These are phyloP conservation scores for Eucalyptus sp. DNA, from an alignment of 345 rosid species.

Conservation along the genomic window DNA sequence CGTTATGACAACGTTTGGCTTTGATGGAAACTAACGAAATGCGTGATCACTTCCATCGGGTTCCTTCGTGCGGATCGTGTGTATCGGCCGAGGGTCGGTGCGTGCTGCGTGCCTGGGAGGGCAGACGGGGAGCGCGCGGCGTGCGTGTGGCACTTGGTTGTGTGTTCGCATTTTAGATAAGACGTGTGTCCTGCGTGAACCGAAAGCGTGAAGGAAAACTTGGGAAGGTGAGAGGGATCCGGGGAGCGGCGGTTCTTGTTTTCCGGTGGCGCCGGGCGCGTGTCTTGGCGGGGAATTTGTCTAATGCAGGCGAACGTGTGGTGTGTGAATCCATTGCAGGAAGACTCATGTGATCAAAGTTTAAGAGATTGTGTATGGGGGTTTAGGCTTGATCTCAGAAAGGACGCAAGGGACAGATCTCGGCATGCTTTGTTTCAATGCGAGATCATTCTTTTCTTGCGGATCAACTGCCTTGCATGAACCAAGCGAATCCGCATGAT, in stretches of 20 bases:
- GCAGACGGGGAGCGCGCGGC: not conserved
- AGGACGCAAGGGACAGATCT: not conserved
- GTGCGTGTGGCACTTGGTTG: not conserved
- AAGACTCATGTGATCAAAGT: not conserved
- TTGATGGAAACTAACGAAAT: not conserved
- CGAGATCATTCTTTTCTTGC: not conserved
- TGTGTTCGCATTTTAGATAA: not conserved
- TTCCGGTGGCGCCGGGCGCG: not conserved
- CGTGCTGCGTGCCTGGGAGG: not conserved
- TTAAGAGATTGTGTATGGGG: not conserved
- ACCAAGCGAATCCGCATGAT: not conserved
- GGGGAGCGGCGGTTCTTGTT: not conserved
- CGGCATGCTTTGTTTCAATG: not conserved
- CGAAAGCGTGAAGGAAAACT: not conserved
- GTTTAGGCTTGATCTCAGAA: not conserved
- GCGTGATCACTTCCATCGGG: not conserved
- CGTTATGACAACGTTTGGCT: accelerated
- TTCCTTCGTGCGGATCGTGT: not conserved
- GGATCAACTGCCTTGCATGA: not conserved
- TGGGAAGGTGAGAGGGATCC: not conserved
- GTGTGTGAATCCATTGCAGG: not conserved
- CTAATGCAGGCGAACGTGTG: not conserved
- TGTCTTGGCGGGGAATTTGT: not conserved
- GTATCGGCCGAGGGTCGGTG: not conserved
- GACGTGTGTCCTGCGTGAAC: not conserved